These are phyloP conservation scores for Aristolochia contorta DNA, from an alignment of 164 flowering plant genomes.

Conservation along the genomic window DNA sequence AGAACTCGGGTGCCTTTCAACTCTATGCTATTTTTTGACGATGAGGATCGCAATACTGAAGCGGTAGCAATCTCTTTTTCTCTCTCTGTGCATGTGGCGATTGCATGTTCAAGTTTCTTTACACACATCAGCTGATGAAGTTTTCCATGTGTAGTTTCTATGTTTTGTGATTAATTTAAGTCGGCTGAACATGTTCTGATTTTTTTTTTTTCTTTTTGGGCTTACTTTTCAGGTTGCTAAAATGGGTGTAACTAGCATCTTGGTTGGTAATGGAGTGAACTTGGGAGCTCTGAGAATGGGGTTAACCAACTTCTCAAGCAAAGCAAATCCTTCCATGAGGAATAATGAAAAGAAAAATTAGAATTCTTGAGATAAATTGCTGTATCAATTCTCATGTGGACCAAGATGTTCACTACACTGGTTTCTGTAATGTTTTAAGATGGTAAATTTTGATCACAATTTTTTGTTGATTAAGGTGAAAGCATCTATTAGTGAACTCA, in stretches of 20 bases:
- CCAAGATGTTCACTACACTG: neutral
- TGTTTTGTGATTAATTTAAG: neutral
- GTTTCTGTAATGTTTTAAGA: neutral
- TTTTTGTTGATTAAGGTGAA: too few relatives aligned
- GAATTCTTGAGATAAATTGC: neutral
- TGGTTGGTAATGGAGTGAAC: conserved; percentile 65
- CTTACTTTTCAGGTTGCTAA: conserved; percentile 48
- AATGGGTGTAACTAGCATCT: conserved; percentile 86
- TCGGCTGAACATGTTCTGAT: neutral
- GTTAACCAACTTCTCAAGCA: conserved; percentile 41
- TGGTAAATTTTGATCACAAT: neutral
- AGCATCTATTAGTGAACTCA: too few relatives aligned
- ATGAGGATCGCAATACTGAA: conserved; percentile 79
- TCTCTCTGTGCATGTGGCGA: too few relatives aligned
- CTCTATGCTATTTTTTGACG: conserved; percentile 94
- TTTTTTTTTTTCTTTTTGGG: neutral
- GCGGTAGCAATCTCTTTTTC: conserved; percentile 34
- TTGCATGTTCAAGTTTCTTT: too few relatives aligned
- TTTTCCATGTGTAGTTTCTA: too few relatives aligned
- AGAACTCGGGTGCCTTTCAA: conserved; percentile 71
- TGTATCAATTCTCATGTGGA: neutral
- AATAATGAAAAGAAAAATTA: conserved; percentile 11
- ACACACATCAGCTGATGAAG: too few relatives aligned
- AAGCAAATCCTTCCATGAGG: conserved; percentile 18
- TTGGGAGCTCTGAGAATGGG: conserved; percentile 69